These are phyloP conservation scores for Triticum urartu DNA, from an alignment of 176 grass and related monocot species.

Conservation along the genomic window DNA sequence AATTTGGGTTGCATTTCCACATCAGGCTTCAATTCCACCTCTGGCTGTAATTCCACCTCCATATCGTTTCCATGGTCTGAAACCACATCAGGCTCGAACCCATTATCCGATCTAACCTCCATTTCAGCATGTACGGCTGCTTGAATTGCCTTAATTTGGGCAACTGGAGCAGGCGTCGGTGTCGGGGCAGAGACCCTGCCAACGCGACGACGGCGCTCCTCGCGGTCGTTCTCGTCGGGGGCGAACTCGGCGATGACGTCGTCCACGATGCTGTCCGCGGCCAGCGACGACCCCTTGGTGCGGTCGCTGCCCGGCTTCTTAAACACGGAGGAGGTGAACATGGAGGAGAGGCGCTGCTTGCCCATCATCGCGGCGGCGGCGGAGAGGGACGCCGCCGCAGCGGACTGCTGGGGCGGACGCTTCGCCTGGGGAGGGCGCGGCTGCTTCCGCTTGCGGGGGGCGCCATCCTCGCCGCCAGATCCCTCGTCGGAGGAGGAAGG, in stretches of 20 bases:
- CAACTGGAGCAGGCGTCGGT: slow-evolving; percentile 2
- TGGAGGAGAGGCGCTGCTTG: slow-evolving; percentile 61
- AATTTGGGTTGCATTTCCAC: slow-evolving; percentile 29
- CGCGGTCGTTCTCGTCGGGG: slow-evolving; percentile 69
- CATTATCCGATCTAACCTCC: slow-evolving; percentile 19
- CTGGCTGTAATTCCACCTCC: slow-evolving; percentile 30
- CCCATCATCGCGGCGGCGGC: slow-evolving; percentile 51
- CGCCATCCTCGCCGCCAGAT: slow-evolving; percentile 37
- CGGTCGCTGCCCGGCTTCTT: slow-evolving; percentile 64
- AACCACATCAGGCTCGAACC: slow-evolving; percentile 22
- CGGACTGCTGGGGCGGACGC: slow-evolving; percentile 51
- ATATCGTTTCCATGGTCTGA: slow-evolving; percentile 32
- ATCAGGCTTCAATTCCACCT: slow-evolving; percentile 26
- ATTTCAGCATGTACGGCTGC: slow-evolving; percentile 10
- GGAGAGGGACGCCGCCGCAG: slow-evolving; percentile 49
- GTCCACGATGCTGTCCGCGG: slow-evolving; percentile 69
- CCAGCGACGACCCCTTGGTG: slow-evolving; percentile 42
- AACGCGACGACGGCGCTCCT: slow-evolving; percentile 61
- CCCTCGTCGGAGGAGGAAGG: slow-evolving; percentile 70
- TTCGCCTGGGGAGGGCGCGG: slow-evolving; percentile 52
- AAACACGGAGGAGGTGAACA: slow-evolving; percentile 74
- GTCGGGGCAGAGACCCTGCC: slow-evolving; percentile 28
- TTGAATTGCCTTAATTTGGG: slow-evolving; percentile 33
- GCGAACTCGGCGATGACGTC: slow-evolving; percentile 84
- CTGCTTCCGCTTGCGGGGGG: slow-evolving; percentile 47